These are phyloP conservation scores for Boletellus sp. DNA, from an alignment of 768 basidiomycete species.

Conservation along the genomic window DNA sequence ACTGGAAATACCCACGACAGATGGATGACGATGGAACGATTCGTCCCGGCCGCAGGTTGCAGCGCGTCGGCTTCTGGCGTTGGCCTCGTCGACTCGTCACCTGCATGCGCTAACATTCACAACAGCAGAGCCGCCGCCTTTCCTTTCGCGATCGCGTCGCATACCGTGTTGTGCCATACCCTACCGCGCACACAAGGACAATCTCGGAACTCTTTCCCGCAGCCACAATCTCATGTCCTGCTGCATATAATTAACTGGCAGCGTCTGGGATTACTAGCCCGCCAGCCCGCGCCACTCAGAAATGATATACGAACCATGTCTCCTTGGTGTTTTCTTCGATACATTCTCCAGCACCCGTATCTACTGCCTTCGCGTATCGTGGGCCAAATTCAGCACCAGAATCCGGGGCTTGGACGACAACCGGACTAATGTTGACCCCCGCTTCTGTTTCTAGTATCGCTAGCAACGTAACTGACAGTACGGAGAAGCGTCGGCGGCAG, in stretches of 20 bases:
- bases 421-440: too few relatives aligned
- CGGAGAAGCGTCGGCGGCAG: background rate
- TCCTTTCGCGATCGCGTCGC: background rate
- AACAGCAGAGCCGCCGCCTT: background rate
- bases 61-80: background rate
- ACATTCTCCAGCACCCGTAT: too few relatives aligned
- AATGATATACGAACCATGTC: too few relatives aligned
- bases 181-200: background rate
- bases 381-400: too few relatives aligned
- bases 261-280: background rate
- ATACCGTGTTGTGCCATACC: background rate
- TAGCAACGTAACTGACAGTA: background rate
- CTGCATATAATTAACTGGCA: background rate
- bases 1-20: background rate
- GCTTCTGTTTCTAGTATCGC: background rate
- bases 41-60: background rate
- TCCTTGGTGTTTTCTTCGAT: too few relatives aligned
- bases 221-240: background rate
- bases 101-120: background rate
- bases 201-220: too few relatives aligned
- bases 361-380: too few relatives aligned
- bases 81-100: background rate
- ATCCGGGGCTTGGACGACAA: too few relatives aligned
- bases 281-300: too few relatives aligned
- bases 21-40: background rate